A percentile compares a stretch with the other conserved stretches of the same genome.
These are phyloP conservation scores for Lepidium sativum DNA, from an alignment of 345 rosid genomes.

Conservation along the genomic window DNA sequence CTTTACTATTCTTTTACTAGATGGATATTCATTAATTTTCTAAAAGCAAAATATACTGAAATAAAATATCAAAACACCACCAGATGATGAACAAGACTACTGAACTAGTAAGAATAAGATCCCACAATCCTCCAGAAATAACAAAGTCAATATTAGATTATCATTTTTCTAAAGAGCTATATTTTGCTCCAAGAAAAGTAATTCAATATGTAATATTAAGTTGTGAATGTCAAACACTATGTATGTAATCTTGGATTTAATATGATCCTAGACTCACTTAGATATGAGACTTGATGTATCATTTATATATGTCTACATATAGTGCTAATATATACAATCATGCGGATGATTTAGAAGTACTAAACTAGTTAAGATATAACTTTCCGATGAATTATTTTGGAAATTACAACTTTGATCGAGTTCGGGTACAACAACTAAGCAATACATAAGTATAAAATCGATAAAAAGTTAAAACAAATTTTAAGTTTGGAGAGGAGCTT, in stretches of 20 bases:
- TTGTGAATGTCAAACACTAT: not conserved
- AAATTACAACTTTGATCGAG: slow-evolving; percentile 7
- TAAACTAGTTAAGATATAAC: not conserved
- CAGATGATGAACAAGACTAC: no score
- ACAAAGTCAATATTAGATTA: no score
- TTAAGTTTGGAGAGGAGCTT: slow-evolving; percentile 1
- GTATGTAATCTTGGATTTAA: not conserved
- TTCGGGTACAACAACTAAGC: not conserved
- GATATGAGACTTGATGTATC: not conserved
- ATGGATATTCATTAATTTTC: no score
- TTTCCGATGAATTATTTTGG: not conserved
- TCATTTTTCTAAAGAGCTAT: no score
- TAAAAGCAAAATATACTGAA: no score
- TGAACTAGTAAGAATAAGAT: no score
- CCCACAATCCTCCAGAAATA: no score
- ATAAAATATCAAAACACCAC: no score
- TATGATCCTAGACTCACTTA: not conserved
- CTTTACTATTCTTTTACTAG: no score
- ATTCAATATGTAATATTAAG: no score
- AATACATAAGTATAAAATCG: not conserved
- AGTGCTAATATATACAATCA: not conserved
- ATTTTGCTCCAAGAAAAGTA: not conserved
- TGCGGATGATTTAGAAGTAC: not conserved
- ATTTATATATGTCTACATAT: not conserved
- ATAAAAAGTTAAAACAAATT: not conserved